Base-by-base conservation (phyloP, 2,329 filamentous ascomycete genomes). In the Aspergillus quadricinctus region DNA sequence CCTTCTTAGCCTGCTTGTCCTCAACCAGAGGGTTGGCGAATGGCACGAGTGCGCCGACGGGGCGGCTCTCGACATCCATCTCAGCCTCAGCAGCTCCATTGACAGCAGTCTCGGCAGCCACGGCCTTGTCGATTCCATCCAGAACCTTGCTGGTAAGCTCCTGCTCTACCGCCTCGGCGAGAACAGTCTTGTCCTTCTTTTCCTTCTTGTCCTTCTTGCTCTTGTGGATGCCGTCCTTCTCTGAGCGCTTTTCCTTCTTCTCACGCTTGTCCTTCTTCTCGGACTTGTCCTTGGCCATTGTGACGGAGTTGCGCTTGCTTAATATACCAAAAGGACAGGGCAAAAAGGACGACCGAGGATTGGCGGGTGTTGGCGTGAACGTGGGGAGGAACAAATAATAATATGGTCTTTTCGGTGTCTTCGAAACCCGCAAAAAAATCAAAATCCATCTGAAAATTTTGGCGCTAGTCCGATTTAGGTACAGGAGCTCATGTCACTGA, bases 1-100 rank as follows among this genome's bases (percentile, higher is more conserved):
- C 75, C 71, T 80, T 80, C 74, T 80, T 80, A 57, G 74, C 76
- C 54, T 70, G 68, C 72, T 80, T 80, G 56, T 80, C 78, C 61
- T 80, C 78, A 4, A 77, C 77, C 64, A 80, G 64, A 53, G 78
- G 78, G 61, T 77, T 75, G 61, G 78, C 78, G 64, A 80, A 80
- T 10, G 78, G 78, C 58, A 80, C 78, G 53, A 80, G 64, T 40
- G 78, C 77, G 48, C 78, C 78, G 53, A 78, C 59, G 52, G 76
- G 76, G 55, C 70, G 70, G 52, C 23, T 48, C 55, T 69, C 68
- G 52, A 66, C 54, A 40, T 65, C 67, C 63, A 66, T 67, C 51
- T 69, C 69, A 31, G 58, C 63, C 48, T 71, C 63, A 50, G 61
- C 60, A 8, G 65, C 64, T 29, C 56, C 66, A 51, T 65, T 64